These are phyloP conservation scores for Westerdykella ornata DNA, from an alignment of 2,329 filamentous ascomycete genomes.

Conservation along the genomic window DNA sequence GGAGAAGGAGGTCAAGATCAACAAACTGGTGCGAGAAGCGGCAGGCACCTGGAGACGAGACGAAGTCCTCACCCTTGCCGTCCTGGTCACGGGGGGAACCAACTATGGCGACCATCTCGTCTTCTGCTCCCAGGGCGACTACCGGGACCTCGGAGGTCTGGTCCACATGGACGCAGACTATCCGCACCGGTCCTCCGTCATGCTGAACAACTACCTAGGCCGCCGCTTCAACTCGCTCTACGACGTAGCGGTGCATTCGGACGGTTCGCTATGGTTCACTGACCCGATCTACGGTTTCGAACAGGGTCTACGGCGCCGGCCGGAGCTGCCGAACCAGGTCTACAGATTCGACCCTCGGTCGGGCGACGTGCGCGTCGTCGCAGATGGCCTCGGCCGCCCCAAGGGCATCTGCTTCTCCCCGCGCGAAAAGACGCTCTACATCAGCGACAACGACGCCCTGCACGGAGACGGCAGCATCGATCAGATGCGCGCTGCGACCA, in stretches of 20 bases:
- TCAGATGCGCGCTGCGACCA: neutral
- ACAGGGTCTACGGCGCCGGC: constrained; percentile 9
- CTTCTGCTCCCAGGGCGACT: constrained; percentile 32
- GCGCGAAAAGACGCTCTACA: constrained; percentile 37
- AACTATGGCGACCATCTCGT: constrained; percentile 18
- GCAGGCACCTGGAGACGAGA: constrained; percentile 2
- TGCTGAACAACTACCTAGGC: constrained; percentile 42
- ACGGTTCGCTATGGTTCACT: constrained; percentile 41
- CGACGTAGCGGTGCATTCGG: constrained; percentile 29
- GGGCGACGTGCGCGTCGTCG: constrained; percentile 32
- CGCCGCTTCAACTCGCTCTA: constrained; percentile 39
- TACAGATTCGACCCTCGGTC: constrained; percentile 39
- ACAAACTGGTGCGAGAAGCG: constrained; percentile 5
- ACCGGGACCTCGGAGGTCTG: constrained; percentile 23
- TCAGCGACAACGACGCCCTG: constrained; percentile 34
- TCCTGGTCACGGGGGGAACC: constrained; percentile 14
- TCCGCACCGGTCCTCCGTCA: constrained; percentile 6
- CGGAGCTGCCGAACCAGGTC: constrained; percentile 19
- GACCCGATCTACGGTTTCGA: constrained; percentile 25
- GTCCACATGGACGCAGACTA: constrained; percentile 24
- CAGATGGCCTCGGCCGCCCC: constrained; percentile 36
- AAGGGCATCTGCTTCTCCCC: constrained; percentile 42
- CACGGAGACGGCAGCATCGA: constrained; percentile 1
- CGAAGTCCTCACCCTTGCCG: neutral
- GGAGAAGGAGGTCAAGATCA: constrained; percentile 15